These are phyloP conservation scores for Dissophora ornata DNA, from an alignment of 192 early-diverging fungal genomes.

Conservation along the genomic window DNA sequence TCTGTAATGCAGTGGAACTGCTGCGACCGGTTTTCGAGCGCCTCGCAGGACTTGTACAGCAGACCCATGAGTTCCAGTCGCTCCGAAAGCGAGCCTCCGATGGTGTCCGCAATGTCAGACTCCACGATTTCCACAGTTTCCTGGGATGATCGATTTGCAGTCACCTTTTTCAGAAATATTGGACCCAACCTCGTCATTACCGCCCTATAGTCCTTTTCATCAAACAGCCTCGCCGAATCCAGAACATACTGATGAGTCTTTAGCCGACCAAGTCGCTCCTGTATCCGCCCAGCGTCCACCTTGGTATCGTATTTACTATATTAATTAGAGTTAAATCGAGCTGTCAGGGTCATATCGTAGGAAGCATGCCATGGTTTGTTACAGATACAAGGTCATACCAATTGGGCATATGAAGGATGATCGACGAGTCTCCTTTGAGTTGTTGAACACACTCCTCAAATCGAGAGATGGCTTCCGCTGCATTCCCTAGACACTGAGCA, in stretches of 20 bases:
- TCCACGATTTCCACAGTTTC: background rate
- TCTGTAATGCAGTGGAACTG: constrained; percentile 54
- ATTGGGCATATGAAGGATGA: constrained; percentile 24
- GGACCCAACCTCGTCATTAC: constrained; percentile 51
- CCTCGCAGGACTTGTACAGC: constrained; percentile 57
- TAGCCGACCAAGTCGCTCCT: constrained; percentile 34
- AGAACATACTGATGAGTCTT: constrained; percentile 51
- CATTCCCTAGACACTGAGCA: constrained; percentile 43
- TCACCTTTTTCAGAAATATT: constrained; percentile 20
- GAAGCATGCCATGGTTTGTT: too few relatives aligned
- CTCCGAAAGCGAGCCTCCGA: constrained; percentile 52
- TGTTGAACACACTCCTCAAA: constrained; percentile 26
- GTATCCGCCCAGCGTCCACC: constrained; percentile 23
- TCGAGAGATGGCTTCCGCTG: constrained; percentile 28
- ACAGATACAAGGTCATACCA: too few relatives aligned
- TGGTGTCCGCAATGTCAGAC: constrained; percentile 10
- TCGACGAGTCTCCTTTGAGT: background rate
- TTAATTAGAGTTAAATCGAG: too few relatives aligned
- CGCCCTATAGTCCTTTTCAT: constrained; percentile 48
- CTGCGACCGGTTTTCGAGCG: constrained; percentile 27
- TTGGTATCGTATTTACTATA: constrained; percentile 55
- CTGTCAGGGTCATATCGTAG: background rate
- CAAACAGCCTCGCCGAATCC: constrained; percentile 38
- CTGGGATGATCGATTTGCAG: background rate
- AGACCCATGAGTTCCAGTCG: constrained; percentile 46